Conservation (phyloP, 306 rosid genomes). For the Vigna angularis region DNA sequence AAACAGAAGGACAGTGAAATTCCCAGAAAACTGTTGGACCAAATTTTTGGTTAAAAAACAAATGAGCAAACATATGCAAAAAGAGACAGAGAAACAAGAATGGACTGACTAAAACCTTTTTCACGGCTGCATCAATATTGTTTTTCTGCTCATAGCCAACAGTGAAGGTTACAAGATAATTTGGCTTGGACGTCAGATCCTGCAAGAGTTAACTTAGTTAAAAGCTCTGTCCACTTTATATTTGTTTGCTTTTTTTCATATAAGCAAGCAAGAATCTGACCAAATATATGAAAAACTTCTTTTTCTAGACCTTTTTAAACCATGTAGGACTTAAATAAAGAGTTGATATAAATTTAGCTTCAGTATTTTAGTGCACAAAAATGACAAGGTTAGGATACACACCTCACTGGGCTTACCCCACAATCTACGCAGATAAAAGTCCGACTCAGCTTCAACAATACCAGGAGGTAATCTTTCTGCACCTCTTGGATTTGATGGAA, state of each 20-base stretch:
- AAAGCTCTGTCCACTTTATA: slow-evolving; percentile 28
- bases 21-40: slow-evolving; percentile 79
- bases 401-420: slow-evolving; percentile 99
- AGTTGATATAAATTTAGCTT: slow-evolving; percentile 18
- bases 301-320: slow-evolving; percentile 6
- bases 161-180: slow-evolving; percentile 96
- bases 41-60: slow-evolving; percentile 38
- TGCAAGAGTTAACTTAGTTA: slow-evolving; percentile 54
- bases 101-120: slow-evolving; percentile 64
- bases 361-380: neutral
- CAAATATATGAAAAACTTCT: neutral
- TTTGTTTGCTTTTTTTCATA: slow-evolving; percentile 32
- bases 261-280: neutral
- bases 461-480: slow-evolving; percentile 93
- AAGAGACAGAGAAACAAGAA: slow-evolving; percentile 30
- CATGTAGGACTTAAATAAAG: neutral
- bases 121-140: slow-evolving; percentile 88
- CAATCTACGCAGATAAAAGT: slow-evolving; percentile 79
- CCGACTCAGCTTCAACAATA: slow-evolving; percentile 82
- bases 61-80: slow-evolving; percentile 18
- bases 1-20: slow-evolving; percentile 90
- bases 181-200: slow-evolving; percentile 84
- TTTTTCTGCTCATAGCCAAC: slow-evolving; percentile 79
- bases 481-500: slow-evolving; percentile 93
- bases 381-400: slow-evolving; percentile 42